Base-by-base conservation (phyloP, 257 asterid genomes). In the Cordia subcordata region DNA sequence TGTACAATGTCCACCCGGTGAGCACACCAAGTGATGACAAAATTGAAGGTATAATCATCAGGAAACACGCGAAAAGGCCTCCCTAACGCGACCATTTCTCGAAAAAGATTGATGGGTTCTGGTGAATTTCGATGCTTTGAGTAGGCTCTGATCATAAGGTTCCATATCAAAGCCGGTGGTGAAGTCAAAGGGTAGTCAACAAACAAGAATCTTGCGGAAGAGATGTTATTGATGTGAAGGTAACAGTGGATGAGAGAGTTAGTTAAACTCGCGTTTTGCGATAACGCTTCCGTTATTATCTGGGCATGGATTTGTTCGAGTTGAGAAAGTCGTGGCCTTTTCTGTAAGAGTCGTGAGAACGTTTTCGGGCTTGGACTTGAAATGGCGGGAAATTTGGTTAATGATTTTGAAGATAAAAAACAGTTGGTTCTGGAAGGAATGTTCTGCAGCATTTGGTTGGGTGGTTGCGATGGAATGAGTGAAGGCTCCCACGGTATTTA, bases 181-280 rank as follows among this genome's bases (percentile, higher is more conserved):
- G 94, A 54, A 57, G 77, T 69, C 66, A 67, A 60, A 54, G 89
- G 95, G 32, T 75, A 69, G 50, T 67, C 51, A 27, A 75, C 40
- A 65, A 86, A 76, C 62, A 90, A 42, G 63, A 55, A 58, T 64
- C 82, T 81, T 10, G 88, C 90, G 9, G 50, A 19, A 20, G 11
- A 23, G 53, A 81, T 57, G 37, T 71, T 68, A 46, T 75, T 61
- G 53, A 69, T 66, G 66, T 76, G 81, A 16, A 85, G 86, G 68
- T 87, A 87, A 58, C 85, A 81, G 65, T 77, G 96, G 74, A 84
- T 82, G 47, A 90, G 88, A 44, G 93, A 82, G 61, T 81, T 75
- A 4, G 64, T 65, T 17, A 85, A 49, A 18, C 75, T 72, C 46
- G 66, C 45, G 50, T 67, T 61, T 3, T 75, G 59, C n/a, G 78